Conservation (phyloP, 2,329 filamentous ascomycete species). For the Coniochaeta hoffmannii region DNA sequence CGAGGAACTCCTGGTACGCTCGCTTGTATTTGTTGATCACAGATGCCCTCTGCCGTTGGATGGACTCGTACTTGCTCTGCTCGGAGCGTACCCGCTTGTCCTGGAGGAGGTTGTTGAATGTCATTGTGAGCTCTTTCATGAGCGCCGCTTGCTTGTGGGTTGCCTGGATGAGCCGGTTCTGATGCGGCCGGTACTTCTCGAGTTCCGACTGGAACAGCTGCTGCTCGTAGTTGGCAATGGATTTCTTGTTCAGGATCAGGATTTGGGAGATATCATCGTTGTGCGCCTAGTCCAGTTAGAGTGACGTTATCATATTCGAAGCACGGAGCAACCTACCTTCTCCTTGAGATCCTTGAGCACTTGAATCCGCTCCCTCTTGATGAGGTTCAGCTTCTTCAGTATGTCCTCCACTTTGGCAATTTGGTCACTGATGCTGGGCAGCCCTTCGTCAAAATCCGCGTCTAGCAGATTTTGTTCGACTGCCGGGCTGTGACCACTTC, state of each 20-base stretch:
- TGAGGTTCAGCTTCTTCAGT: constrained; percentile 80
- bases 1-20: constrained; percentile 86
- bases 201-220: constrained; percentile 92
- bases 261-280: constrained; percentile 97
- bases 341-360: constrained; percentile 96
- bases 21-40: constrained; percentile 86
- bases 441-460: constrained; percentile 78
- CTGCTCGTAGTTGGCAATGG: constrained; percentile 82
- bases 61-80: constrained; percentile 88
- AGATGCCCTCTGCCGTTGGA: constrained; percentile 72
- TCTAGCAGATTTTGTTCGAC: constrained; percentile 78
- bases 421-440: constrained; percentile 78
- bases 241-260: constrained; percentile 95
- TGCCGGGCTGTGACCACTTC: constrained; percentile 53
- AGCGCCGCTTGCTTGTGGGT: constrained; percentile 91
- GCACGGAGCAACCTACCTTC: constrained; percentile 79
- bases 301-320: background rate
- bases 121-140: constrained; percentile 87
- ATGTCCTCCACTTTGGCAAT: constrained; percentile 84
- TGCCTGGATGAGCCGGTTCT: constrained; percentile 83
- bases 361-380: constrained; percentile 87
- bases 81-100: constrained; percentile 91
- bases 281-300: constrained; percentile 57
- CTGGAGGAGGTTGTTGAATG: constrained; percentile 82
- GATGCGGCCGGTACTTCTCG: constrained; percentile 94